Evolutionary conservation across 208 protist genomes (phyloP).

Genomic region (Crithidia mellificae): DNA sequence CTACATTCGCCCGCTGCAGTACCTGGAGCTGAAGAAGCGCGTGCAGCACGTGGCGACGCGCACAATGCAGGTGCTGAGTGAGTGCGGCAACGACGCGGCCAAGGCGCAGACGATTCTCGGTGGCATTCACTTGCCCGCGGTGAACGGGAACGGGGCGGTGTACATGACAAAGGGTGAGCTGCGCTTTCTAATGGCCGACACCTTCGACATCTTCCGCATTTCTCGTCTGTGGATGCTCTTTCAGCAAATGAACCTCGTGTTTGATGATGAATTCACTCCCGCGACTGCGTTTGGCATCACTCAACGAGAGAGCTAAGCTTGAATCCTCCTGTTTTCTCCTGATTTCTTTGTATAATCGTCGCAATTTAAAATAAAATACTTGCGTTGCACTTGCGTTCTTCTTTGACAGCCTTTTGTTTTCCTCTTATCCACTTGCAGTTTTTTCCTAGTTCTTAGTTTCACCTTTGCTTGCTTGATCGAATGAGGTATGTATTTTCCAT

Average conservation of each 20-base stretch:
- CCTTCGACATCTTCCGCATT: slow-evolving; percentile 87
- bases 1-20: slow-evolving; percentile 84
- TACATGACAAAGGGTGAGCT: slow-evolving; percentile 93
- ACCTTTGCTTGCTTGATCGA: no score
- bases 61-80: slow-evolving; percentile 53
- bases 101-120: slow-evolving; percentile 68
- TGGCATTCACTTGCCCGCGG: slow-evolving; percentile 78
- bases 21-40: slow-evolving; percentile 77
- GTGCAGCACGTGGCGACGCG: slow-evolving; percentile 47
- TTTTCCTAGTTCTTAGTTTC: no score
- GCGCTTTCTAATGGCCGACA: slow-evolving; percentile 66
- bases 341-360: no score
- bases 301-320: slow-evolving; percentile 14
- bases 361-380: no score
- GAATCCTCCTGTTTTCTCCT: no score
- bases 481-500: no score
- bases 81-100: slow-evolving; percentile 71
- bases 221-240: slow-evolving; percentile 90
- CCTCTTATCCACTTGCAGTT: no score
- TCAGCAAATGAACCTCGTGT: slow-evolving; percentile 86
- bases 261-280: slow-evolving; percentile 79
- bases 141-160: slow-evolving; percentile 83
- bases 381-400: no score
- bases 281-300: slow-evolving; percentile 87
- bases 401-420: no score